Percentiles rank a stretch among this genome's conserved stretches.
These are phyloP conservation scores for Hydnum rufescens DNA, from an alignment of 768 basidiomycete species.

Conservation along the genomic window DNA sequence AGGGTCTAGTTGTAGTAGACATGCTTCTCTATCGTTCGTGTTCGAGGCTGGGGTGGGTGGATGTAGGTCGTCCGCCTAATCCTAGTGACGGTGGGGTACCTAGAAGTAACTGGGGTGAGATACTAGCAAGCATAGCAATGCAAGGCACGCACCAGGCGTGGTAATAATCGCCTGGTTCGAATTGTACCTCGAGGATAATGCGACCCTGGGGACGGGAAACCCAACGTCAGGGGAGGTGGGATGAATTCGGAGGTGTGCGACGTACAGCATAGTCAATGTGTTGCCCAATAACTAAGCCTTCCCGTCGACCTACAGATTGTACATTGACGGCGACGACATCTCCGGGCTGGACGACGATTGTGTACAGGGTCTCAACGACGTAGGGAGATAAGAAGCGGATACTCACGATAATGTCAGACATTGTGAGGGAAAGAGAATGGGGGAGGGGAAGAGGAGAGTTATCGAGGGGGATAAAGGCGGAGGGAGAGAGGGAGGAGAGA, in stretches of 20 bases:
- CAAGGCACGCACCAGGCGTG: slow-evolving; percentile 33
- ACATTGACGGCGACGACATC: slow-evolving; percentile 65
- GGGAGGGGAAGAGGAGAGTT: not conserved
- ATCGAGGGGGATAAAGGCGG: not conserved
- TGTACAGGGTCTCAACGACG: not conserved
- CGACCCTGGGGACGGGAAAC: slow-evolving; percentile 35
- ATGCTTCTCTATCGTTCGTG: too few species aligned
- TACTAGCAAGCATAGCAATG: slow-evolving; percentile 5
- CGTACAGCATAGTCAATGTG: slow-evolving; percentile 50
- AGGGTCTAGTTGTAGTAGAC: too few species aligned
- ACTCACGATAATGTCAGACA: not conserved
- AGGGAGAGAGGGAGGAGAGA: not conserved
- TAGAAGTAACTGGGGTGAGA: slow-evolving; percentile 13
- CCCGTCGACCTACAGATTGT: slow-evolving; percentile 38
- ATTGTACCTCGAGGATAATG: slow-evolving; percentile 64
- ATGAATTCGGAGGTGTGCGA: slow-evolving; percentile 9
- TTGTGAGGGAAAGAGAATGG: not conserved
- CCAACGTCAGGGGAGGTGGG: not conserved
- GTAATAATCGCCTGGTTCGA: slow-evolving; percentile 49
- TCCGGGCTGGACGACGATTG: slow-evolving; percentile 23
- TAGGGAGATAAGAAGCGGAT: not conserved
- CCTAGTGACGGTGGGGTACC: slow-evolving; percentile 64
- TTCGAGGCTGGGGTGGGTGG: too few species aligned
- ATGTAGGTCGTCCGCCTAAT: slow-evolving; percentile 47
- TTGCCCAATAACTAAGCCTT: slow-evolving; percentile 65